Evolutionary conservation across 2,329 filamentous ascomycete genomes (phyloP).

Genomic region (Botrytis fabae): DNA sequence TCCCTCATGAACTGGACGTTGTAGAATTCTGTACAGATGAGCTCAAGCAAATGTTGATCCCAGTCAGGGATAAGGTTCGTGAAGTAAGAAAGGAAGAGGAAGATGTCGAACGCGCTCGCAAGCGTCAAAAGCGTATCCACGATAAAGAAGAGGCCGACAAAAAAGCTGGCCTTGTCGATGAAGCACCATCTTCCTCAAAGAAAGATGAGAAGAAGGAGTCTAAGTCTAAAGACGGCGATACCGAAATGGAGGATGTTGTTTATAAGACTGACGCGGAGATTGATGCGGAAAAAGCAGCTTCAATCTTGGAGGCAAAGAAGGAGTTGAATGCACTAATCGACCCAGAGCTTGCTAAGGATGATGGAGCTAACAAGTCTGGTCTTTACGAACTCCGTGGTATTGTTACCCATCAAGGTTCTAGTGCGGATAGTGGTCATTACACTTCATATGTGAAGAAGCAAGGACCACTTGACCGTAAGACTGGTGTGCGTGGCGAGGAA

Average conservation of each 20-base stretch:
- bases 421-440: conserved; percentile 96
- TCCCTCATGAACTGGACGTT: conserved; percentile 88
- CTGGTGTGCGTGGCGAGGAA: conserved; percentile 75
- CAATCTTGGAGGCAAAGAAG: conserved; percentile 79
- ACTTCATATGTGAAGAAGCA: conserved; percentile 97
- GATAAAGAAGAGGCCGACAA: conserved; percentile 52
- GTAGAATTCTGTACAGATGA: conserved; percentile 96
- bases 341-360: conserved; percentile 71
- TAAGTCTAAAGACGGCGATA: conserved; percentile 62
- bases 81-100: conserved; percentile 94
- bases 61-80: conserved; percentile 93
- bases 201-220: conserved; percentile 47
- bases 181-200: conserved; percentile 45
- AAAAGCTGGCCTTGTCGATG: conserved; percentile 50
- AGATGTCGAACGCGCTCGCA: conserved; percentile 86
- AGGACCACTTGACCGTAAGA: conserved; percentile 67
- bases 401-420: conserved; percentile 94
- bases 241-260: conserved; percentile 58
- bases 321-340: conserved; percentile 79
- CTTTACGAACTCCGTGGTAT: conserved; percentile 93
- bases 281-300: conserved; percentile 77
- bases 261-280: conserved; percentile 95
- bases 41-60: conserved; percentile 76
- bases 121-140: conserved; percentile 75
- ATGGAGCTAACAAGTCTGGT: conserved; percentile 87